phyloP scores from a whole-genome alignment of 371 early-diverging fungal species.

The Saksenaea vasiformis region DNA sequence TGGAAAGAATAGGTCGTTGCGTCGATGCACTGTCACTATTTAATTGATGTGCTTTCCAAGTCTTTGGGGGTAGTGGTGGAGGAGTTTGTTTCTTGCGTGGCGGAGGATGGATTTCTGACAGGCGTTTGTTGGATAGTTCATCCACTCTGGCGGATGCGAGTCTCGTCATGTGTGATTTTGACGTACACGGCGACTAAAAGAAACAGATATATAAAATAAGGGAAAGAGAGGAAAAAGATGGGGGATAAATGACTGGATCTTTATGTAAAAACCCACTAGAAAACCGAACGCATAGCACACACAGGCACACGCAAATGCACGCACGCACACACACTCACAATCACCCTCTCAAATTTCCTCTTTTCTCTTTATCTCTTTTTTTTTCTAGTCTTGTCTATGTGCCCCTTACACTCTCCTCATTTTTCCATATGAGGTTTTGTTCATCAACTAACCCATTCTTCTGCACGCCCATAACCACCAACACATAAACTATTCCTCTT shows the following conservation, averaged over 20 bases:
- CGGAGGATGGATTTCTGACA: not conserved
- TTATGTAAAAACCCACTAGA: constrained; percentile 1
- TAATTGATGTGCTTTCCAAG: not conserved
- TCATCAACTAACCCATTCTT: not conserved
- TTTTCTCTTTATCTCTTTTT: too few species aligned
- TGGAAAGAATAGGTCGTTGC: not conserved
- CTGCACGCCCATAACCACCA: not conserved
- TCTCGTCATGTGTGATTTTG: not conserved
- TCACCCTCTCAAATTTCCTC: too few species aligned
- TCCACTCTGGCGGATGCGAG: constrained; percentile 1
- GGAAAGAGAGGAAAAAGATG: not conserved
- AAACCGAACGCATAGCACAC: not conserved
- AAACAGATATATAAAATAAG: not conserved
- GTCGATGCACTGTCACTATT: not conserved
- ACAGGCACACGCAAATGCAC: too few species aligned
- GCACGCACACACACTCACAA: too few species aligned
- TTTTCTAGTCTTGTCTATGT: not conserved
- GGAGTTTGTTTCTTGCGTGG: not conserved
- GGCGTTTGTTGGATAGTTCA: not conserved
- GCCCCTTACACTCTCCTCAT: not conserved
- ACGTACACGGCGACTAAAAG: not conserved
- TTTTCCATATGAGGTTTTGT: not conserved
- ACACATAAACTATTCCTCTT: not conserved
- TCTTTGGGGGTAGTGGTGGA: not conserved
- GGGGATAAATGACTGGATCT: not conserved